Base-by-base conservation (phyloP, 192 early-diverging fungal species). In the Backusella westeae region DNA sequence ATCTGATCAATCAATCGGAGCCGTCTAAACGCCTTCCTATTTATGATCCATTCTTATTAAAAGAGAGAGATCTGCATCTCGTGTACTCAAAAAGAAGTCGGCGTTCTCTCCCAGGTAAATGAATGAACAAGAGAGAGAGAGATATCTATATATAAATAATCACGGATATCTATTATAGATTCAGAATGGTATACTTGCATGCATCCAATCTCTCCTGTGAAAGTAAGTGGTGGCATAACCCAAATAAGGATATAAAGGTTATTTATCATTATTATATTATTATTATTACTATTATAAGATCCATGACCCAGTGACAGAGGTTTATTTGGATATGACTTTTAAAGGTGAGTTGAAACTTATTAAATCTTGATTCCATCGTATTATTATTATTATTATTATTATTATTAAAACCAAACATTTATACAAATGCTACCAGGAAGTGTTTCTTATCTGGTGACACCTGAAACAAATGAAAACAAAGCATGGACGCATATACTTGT, bases 131-230 rank as follows among this genome's bases (percentile, higher is more conserved):
- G 32, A 32, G 32, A 2, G n/a, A n/a, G n/a, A 29, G 29, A 29
- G 2, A 32, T 2, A 32, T 32, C 32, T 32, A 32, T 32, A 32
- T 67, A 39, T 44, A 23, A 23, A 70, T 71, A 71, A 39, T 21
- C 19, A 12, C 32, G 34, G 39, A 4, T 74, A 34, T 66, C 23
- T 17, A n/a, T 49, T 36, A 14, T 69, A 76, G 75, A 76, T 29
- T 35, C 67, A 23, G 75, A 67, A 41, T 76, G 75, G 75, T 70
- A 49, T 44, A 69, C 67, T 23, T 76, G 75, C 44, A 76, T 76
- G 75, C 75, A 76, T 70, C 32, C 44, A 26, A 56, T 76, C 6
- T 70, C 67, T 9, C 75, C 75, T 29, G 34, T 59, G 12, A 69
- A 70, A 41, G 75, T 76, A 70, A 70, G 74, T 67, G 19, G 65